Conservation (phyloP, 164 flowering plant genomes). For the Vitis labrusca region DNA sequence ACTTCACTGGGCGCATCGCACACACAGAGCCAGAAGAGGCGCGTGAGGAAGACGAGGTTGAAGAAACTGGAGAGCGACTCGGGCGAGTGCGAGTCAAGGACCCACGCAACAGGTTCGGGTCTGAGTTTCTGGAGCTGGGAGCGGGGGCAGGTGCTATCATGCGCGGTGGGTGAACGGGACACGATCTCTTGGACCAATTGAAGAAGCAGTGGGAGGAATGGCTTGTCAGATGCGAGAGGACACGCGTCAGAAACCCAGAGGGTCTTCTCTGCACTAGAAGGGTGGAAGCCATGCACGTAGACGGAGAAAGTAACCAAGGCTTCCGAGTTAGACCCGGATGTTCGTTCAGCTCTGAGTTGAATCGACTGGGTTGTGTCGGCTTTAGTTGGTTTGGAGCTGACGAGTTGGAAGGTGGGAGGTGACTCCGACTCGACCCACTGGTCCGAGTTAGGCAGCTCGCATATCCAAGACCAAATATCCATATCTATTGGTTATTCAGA, state of each 20-base stretch:
- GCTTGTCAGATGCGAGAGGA: conserved; percentile 48
- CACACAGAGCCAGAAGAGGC: conserved; percentile 79
- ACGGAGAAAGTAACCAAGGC: conserved; percentile 53
- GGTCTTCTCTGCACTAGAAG: conserved; percentile 21
- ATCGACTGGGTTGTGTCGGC: conserved; percentile 37
- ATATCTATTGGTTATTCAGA: conserved; percentile 13
- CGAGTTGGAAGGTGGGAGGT: conserved; percentile 39
- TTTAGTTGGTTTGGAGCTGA: conserved; percentile 11
- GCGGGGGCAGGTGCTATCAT: conserved; percentile 43
- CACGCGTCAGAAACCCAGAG: conserved; percentile 84
- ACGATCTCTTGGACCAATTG: conserved; percentile 81
- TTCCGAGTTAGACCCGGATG: conserved; percentile 42
- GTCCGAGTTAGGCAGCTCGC: conserved; percentile 52
- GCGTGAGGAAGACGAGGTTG: conserved; percentile 62
- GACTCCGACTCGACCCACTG: conserved; percentile 51
- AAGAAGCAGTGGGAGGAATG: conserved; percentile 67
- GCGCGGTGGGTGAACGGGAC: conserved; percentile 54
- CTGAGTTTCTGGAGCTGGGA: conserved; percentile 52
- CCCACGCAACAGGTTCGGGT: conserved; percentile 57
- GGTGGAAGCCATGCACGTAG: conserved; percentile 39
- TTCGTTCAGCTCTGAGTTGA: conserved; percentile 61
- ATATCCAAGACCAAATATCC: conserved; percentile 93
- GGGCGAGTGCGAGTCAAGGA: conserved; percentile 60
- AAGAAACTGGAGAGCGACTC: conserved; percentile 72
- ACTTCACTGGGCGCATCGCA: conserved; percentile 71